Base-by-base conservation (phyloP, 73 alveolate genomes). In the Uronychia setigera region DNA sequence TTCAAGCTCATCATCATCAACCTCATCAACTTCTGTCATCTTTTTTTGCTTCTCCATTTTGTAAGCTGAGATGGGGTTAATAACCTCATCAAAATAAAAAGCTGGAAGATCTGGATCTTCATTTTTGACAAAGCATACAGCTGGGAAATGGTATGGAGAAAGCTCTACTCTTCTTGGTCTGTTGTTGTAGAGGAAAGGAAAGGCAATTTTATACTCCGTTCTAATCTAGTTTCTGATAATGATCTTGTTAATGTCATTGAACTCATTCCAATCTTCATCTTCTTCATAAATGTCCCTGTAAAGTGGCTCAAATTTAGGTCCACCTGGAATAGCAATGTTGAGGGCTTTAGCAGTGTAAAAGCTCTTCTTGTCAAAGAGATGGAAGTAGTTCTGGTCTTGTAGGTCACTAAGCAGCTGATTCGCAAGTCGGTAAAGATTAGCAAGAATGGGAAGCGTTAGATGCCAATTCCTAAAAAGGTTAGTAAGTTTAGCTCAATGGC, bases 261-360 rank as follows among this genome's bases (percentile, higher is more conserved):
- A 99, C 93, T 98, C 99, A 84, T 96, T 97, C 99, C 99, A 96
- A 93, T 98, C 99, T 92, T 99, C 99, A 88, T 99, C 99, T 84
- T 98, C 99, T 74, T 98, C 99, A 87, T 87, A 92, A 86, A 94
- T 96, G 93, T 98, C 99, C 77, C 98, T 92, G 89, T 89, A 94
- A 77, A 99, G 94, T 60, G 99, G 99, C 92, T 99, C 99, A 97
- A 98, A 99, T 94, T 99, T 99, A 30, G 99, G 99, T 14, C 99
- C 99, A 80, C 99, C 99, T 67, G 99, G 99, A 78, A 99, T 99
- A 32, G 99, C 99, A 95, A 99, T 90, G 94, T 99, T 99, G 77
- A 99, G 92, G 0, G 99, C 99, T 89, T 99, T 99, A n/a, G 99
- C 99, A 19, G 99, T 99, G 93, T 96, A 98, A 94, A 99, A 97